Evolutionary conservation across 2,329 filamentous ascomycete genomes (phyloP).

Genomic region (Xylariaceae sp.): DNA sequence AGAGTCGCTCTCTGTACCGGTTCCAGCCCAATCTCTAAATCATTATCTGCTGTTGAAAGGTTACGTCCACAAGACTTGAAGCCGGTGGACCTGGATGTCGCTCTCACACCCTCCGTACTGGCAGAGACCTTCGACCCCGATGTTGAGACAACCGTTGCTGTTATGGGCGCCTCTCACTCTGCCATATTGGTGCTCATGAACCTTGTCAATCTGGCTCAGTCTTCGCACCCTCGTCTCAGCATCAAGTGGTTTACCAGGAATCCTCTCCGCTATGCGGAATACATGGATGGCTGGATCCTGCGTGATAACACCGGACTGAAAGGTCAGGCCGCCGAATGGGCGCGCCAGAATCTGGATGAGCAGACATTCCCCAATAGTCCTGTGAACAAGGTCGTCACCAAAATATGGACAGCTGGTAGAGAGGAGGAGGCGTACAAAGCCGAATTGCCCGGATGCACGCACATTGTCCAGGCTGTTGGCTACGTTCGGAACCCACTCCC

Average conservation of each 20-base stretch:
- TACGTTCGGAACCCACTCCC: constrained; percentile 49
- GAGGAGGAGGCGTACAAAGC: constrained; percentile 42
- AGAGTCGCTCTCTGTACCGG: constrained; percentile 56
- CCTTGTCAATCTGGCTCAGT: constrained; percentile 47
- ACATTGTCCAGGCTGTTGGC: constrained; percentile 56
- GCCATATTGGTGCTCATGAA: constrained; percentile 59
- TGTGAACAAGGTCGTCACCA: constrained; percentile 43
- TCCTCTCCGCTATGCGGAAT: constrained; percentile 55
- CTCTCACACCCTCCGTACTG: constrained; percentile 49
- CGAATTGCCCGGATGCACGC: constrained; percentile 46
- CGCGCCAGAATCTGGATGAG: constrained; percentile 53
- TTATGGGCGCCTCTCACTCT: constrained; percentile 59
- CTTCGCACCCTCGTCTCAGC: constrained; percentile 47
- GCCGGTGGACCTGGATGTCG: constrained; percentile 48
- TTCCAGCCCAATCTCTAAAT: constrained; percentile 42
- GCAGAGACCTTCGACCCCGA: constrained; percentile 36
- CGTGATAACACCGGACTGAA: constrained; percentile 63
- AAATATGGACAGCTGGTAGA: constrained; percentile 39
- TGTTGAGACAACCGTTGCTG: constrained; percentile 42
- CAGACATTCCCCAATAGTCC: constrained; percentile 40
- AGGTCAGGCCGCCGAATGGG: constrained; percentile 55
- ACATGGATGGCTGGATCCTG: constrained; percentile 58
- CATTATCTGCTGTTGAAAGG: constrained; percentile 37
- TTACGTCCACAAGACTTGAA: constrained; percentile 24
- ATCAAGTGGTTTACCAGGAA: constrained; percentile 61